Evolutionary conservation across 495 filamentous ascomycete genomes (phyloP), one percentile per base, ranked within the genome.

Genomic region (Delitschia confertaspora): DNA sequence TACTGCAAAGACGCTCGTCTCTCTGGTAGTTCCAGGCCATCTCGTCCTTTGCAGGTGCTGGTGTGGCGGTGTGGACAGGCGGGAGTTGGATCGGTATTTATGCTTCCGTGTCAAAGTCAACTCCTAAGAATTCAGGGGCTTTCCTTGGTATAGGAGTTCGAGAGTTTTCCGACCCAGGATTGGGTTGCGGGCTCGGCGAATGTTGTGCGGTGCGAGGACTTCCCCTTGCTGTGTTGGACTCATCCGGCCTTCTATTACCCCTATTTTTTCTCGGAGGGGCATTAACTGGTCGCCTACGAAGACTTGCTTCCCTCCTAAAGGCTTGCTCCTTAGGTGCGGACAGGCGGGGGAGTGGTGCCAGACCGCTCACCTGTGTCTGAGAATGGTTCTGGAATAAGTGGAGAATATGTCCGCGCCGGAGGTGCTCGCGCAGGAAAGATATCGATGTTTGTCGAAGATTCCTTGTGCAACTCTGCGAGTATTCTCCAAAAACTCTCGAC

Each of bases 311-410:
- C n/a, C n/a, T n/a, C n/a, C n/a, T n/a, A n/a, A n/a, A n/a, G n/a
- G n/a, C n/a, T n/a, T n/a, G n/a, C n/a, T n/a, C n/a, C n/a, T n/a
- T n/a, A n/a, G n/a, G n/a, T n/a, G n/a, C n/a, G n/a, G n/a, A n/a
- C n/a, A n/a, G n/a, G n/a, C n/a, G n/a, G n/a, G n/a, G n/a, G n/a
- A n/a, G n/a, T n/a, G n/a, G n/a, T n/a, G n/a, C n/a, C n/a, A n/a
- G n/a, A n/a, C n/a, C n/a, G n/a, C n/a, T 49, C 51, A 6, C 17
- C n/a, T 21, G 22, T 4, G 29, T 45, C 45, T 11, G 45, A 37
- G 11, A 41, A 45, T 10, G 46, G 30, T 1, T 55, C 51, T 41
- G 51, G 51, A 6, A 55, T 33, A 16, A 55, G 35, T 19, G 51
- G 51, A 7, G 47, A 51, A 13, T 51, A 55, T 18, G 41, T 29